These are phyloP conservation scores for Davidsoniella virescens DNA, from an alignment of 2,329 filamentous ascomycete species.

Conservation along the genomic window DNA sequence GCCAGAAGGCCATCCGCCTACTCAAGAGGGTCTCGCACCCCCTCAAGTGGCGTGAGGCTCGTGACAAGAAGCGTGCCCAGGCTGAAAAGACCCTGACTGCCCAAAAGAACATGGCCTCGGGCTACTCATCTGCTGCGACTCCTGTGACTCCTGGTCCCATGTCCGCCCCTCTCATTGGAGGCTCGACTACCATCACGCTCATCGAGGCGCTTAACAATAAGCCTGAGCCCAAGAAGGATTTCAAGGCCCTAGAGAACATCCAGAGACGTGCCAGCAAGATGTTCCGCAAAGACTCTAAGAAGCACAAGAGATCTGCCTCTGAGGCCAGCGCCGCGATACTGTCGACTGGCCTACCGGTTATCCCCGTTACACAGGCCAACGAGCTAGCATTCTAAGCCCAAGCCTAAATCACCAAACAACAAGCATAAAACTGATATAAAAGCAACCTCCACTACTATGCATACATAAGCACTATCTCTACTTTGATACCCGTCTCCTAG, in stretches of 20 bases:
- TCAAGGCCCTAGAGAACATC: conserved; percentile 1
- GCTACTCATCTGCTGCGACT: background rate
- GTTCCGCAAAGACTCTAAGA: conserved; percentile 8
- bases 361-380: conserved; percentile 6
- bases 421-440: background rate
- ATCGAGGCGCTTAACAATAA: conserved; percentile 5
- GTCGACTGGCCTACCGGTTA: conserved; percentile 8
- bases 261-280: conserved; percentile 9
- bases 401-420: too few relatives aligned
- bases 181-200: conserved; percentile 5
- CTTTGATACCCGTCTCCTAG: background rate
- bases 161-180: background rate
- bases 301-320: background rate
- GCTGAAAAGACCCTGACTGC: conserved; percentile 6
- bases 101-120: conserved; percentile 8
- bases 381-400: conserved; percentile 2
- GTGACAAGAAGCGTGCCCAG: conserved; percentile 9
- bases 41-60: conserved; percentile 9
- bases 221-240: conserved; percentile 1
- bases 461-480: background rate
- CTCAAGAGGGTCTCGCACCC: conserved; percentile 12
- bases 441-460: background rate
- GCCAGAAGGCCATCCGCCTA: conserved; percentile 11
- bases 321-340: conserved; percentile 1
- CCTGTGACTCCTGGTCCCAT: background rate